These are phyloP conservation scores for Aspergillus transmontanensis DNA, from an alignment of 2,329 filamentous ascomycete genomes.

Conservation along the genomic window DNA sequence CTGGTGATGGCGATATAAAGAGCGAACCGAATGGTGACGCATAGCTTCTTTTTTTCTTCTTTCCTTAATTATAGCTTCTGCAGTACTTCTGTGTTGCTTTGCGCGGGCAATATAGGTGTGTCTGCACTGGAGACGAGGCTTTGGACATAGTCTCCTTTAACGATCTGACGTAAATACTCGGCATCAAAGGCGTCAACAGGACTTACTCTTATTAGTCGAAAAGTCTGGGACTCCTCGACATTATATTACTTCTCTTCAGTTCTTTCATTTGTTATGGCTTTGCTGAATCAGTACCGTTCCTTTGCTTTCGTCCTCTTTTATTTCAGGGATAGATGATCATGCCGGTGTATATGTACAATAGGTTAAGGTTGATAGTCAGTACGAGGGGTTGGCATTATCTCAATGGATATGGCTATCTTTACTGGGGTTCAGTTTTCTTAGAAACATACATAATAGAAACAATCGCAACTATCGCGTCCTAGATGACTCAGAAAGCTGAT, in stretches of 20 bases:
- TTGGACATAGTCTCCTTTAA: constrained; percentile 25
- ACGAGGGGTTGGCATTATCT: neutral
- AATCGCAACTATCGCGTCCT: neutral
- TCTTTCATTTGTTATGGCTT: constrained; percentile 17
- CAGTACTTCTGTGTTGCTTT: constrained; percentile 6
- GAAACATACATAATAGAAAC: neutral
- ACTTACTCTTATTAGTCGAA: constrained; percentile 23
- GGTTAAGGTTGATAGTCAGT: constrained; percentile 2
- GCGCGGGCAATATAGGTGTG: constrained; percentile 15
- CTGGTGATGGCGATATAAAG: constrained; percentile 37
- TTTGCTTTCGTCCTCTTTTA: constrained; percentile 12
- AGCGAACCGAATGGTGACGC: constrained; percentile 37
- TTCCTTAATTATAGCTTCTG: constrained; percentile 3
- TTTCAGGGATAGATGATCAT: constrained; percentile 21
- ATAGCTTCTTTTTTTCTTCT: constrained; percentile 7
- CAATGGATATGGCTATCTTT: neutral
- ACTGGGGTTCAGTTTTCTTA: neutral
- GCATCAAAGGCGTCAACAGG: constrained; percentile 31
- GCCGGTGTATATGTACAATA: constrained; percentile 26
- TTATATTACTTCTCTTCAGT: constrained; percentile 20
- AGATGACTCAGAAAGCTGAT: neutral
- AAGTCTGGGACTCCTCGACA: constrained; percentile 24
- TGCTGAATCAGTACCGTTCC: neutral
- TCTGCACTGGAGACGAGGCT: constrained; percentile 14
- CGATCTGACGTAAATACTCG: constrained; percentile 32